Evolutionary conservation across 2,329 filamentous ascomycete genomes (phyloP).

Genomic region (Fusarium bactridioides): DNA sequence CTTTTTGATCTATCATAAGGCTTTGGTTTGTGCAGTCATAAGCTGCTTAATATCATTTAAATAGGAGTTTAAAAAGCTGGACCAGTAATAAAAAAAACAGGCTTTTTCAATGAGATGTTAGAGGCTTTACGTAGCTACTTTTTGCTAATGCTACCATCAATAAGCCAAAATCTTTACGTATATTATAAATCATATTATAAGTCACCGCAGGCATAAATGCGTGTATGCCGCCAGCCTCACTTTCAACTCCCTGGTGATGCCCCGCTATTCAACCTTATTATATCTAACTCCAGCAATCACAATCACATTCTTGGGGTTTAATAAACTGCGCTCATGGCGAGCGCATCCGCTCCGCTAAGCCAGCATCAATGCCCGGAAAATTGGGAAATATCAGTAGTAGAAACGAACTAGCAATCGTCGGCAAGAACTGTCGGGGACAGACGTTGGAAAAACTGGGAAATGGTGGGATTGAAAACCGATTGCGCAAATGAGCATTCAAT

Average conservation of each 20-base stretch:
- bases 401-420: not conserved
- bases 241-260: not conserved
- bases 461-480: not conserved
- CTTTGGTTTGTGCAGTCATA: no score
- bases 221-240: not conserved
- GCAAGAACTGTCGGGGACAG: not conserved
- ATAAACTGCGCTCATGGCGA: accelerated
- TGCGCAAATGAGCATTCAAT: not conserved
- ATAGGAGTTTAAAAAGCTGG: no score
- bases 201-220: no score
- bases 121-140: no score
- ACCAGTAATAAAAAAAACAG: no score
- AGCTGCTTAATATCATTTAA: no score
- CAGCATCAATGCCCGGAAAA: not conserved
- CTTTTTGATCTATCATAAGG: no score
- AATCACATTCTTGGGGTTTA: accelerated
- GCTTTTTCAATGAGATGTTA: accelerated
- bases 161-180: accelerated
- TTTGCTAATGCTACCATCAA: no score
- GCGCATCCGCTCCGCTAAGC: not conserved
- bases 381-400: not conserved
- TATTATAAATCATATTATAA: not conserved
- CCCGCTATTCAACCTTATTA: not conserved
- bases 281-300: not conserved
- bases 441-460: not conserved